Conservation (phyloP, 2,329 filamentous ascomycete species). For the Aspergillus aculeatinus region DNA sequence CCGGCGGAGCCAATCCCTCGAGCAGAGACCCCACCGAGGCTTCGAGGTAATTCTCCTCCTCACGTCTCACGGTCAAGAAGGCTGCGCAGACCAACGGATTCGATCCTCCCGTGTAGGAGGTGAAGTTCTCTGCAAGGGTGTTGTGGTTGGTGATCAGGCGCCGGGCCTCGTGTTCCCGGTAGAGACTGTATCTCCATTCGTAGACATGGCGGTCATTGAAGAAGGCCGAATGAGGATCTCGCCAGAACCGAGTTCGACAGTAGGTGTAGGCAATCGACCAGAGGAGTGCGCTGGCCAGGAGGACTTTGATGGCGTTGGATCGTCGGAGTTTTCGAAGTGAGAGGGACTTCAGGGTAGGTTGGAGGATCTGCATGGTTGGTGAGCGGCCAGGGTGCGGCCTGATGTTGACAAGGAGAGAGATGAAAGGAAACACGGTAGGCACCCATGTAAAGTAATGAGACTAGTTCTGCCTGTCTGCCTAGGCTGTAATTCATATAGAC, state of each 20-base stretch:
- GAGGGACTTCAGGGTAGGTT: no score
- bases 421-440: no score
- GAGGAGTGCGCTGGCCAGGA: not conserved
- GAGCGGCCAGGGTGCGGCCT: no score
- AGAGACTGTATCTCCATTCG: conserved; percentile 28
- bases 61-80: conserved; percentile 25
- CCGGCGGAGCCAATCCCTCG: conserved; percentile 20
- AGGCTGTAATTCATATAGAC: no score
- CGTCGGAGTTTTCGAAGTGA: no score
- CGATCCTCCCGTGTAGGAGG: not conserved
- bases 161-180: conserved; percentile 23
- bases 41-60: conserved; percentile 26
- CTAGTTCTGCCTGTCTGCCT: no score
- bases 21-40: conserved; percentile 26
- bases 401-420: no score
- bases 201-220: conserved; percentile 27
- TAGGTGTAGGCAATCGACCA: conserved; percentile 19
- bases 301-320: no score
- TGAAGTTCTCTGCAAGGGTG: conserved; percentile 10
- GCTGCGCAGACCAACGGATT: conserved; percentile 22
- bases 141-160: conserved; percentile 25
- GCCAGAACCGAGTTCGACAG: conserved; percentile 24
- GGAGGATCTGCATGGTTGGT: no score
- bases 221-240: conserved; percentile 30
- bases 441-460: no score